A percentile compares a stretch with the other conserved stretches of the same genome.
phyloP scores from a whole-genome alignment of 2,329 filamentous ascomycete genomes.

The Sporothrix luriei region DNA sequence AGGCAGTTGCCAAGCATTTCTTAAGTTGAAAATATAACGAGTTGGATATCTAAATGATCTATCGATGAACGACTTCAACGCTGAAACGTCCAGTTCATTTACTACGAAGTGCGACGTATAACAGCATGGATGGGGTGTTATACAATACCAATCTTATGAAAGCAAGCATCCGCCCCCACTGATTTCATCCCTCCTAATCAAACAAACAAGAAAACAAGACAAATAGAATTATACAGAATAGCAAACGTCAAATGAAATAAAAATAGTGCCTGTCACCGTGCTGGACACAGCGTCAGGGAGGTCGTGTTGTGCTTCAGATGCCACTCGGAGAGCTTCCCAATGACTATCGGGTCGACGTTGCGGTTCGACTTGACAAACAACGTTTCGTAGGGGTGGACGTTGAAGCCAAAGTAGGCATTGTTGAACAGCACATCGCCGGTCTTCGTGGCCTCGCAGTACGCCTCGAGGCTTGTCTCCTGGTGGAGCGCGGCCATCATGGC shows the following conservation, averaged over 20 bases:
- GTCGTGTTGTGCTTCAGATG: slow-evolving; percentile 35
- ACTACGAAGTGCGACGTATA: too few relatives aligned
- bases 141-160: too few relatives aligned
- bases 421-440: slow-evolving; percentile 34
- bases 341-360: slow-evolving; percentile 39
- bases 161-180: too few relatives aligned
- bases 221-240: not conserved
- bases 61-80: too few relatives aligned
- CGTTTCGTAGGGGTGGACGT: slow-evolving; percentile 46
- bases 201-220: not conserved
- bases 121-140: too few relatives aligned
- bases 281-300: not conserved
- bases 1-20: too few relatives aligned
- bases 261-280: not conserved
- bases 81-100: too few relatives aligned
- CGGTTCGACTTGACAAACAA: slow-evolving; percentile 45
- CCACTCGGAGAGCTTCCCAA: slow-evolving; percentile 42
- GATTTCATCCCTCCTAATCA: not conserved
- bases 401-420: slow-evolving; percentile 42
- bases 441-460: slow-evolving; percentile 38
- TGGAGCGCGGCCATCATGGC: slow-evolving; percentile 44
- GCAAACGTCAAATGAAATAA: not conserved
- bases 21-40: too few relatives aligned
- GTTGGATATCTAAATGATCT: too few relatives aligned
- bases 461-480: not conserved